A percentile compares a stretch with the other conserved stretches of the same genome.
Evolutionary conservation across 2,329 filamentous ascomycete species (phyloP).

Genomic region (Pseudopithomyces chartarum): DNA sequence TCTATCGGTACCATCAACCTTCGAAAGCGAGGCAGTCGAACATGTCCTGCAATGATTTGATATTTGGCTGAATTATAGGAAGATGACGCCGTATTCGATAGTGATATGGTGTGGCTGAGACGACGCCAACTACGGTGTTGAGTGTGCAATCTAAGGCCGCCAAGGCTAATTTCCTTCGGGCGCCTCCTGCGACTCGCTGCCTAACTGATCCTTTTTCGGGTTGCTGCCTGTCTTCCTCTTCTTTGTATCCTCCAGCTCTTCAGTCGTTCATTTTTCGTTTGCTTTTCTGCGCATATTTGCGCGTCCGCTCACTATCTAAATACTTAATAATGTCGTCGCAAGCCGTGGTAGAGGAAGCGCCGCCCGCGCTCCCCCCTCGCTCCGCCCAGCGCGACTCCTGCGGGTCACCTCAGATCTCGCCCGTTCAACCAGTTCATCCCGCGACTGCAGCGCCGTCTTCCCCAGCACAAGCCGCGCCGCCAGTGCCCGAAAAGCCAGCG

Average conservation of each 20-base stretch:
- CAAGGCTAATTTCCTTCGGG: constrained; percentile 1
- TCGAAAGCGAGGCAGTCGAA: no score
- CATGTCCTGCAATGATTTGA: no score
- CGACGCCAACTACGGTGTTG: neutral
- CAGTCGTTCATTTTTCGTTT: neutral
- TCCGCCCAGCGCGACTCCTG: constrained; percentile 1
- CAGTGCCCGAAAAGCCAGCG: neutral
- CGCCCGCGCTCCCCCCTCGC: neutral
- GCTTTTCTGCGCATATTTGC: constrained; percentile 2
- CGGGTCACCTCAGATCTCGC: neutral
- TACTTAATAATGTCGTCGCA: constrained; percentile 4
- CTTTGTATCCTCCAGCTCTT: neutral
- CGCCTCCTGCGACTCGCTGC: constrained; percentile 5
- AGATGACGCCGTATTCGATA: no score
- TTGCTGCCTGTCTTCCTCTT: neutral
- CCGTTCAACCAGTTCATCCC: constrained; percentile 1
- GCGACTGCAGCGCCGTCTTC: neutral
- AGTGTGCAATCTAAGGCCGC: neutral
- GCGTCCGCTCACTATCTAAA: constrained; percentile 6
- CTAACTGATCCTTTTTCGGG: neutral
- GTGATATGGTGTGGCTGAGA: neutral
- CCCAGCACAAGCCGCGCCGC: neutral
- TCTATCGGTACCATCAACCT: no score
- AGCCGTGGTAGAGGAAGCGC: neutral
- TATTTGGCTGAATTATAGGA: no score